These are phyloP conservation scores for Hypoxylon sp. DNA, from an alignment of 2,329 filamentous ascomycete species.

Conservation along the genomic window DNA sequence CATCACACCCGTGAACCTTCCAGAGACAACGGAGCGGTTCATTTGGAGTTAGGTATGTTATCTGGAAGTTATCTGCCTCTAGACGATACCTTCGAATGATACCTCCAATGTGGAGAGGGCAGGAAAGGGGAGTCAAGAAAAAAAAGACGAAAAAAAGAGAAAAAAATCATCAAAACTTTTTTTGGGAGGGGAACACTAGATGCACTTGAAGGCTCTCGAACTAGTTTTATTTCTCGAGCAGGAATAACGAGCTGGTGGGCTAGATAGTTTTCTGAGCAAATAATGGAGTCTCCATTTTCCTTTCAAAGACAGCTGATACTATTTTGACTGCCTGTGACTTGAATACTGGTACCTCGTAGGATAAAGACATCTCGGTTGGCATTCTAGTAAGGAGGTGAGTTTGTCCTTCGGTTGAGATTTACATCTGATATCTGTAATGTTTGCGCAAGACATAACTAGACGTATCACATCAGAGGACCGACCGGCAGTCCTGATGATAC, in stretches of 20 bases:
- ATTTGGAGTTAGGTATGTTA: constrained; percentile 1
- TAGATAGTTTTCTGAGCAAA: constrained; percentile 45
- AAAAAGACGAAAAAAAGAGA: constrained; percentile 37
- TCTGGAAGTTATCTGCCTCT: not conserved
- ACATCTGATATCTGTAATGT: not conserved
- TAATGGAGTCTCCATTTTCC: constrained; percentile 36
- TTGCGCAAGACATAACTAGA: constrained; percentile 14
- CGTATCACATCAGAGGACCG: constrained; percentile 1
- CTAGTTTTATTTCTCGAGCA: constrained; percentile 27
- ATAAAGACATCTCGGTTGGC: not conserved
- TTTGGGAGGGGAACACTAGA: constrained; percentile 41
- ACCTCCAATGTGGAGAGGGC: constrained; percentile 1
- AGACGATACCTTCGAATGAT: not conserved
- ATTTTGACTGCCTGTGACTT: not conserved
- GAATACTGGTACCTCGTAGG: not conserved
- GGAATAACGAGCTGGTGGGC: constrained; percentile 33
- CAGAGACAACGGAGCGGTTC: not conserved
- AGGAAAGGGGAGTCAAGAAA: constrained; percentile 18
- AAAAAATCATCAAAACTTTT: no score
- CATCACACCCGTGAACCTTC: not conserved
- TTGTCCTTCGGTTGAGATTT: not conserved
- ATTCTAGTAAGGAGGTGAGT: no score
- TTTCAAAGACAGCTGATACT: constrained; percentile 30
- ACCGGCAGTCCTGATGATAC: not conserved
- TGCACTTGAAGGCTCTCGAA: constrained; percentile 39